phyloP scores from a whole-genome alignment of 2,329 filamentous ascomycete species.

The Fusarium devonianum region DNA sequence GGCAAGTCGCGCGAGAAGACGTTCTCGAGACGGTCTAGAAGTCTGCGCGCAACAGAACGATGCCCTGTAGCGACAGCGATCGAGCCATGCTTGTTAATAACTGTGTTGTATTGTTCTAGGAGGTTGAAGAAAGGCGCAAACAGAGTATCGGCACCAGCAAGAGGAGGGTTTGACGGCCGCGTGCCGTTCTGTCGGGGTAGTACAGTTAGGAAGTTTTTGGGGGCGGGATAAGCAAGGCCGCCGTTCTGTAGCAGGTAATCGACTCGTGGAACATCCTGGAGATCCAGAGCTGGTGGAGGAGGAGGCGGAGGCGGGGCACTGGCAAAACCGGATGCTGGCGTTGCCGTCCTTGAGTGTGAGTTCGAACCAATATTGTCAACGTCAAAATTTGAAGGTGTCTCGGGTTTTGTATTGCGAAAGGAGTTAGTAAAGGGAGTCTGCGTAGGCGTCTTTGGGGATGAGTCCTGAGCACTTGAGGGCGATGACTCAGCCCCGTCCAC shows the following conservation, averaged over 20 bases:
- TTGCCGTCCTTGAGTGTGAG: constrained; percentile 50
- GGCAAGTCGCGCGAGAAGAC: constrained; percentile 95
- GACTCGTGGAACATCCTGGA: constrained; percentile 78
- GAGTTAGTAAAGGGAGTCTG: constrained; percentile 59
- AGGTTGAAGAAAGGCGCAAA: constrained; percentile 85
- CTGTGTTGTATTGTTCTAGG: constrained; percentile 83
- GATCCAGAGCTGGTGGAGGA: constrained; percentile 77
- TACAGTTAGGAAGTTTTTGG: constrained; percentile 75
- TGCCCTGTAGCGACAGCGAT: constrained; percentile 95
- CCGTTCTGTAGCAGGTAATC: constrained; percentile 93
- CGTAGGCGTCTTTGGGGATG: constrained; percentile 68
- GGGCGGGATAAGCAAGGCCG: constrained; percentile 74
- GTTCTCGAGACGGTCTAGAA: constrained; percentile 89
- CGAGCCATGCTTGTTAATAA: constrained; percentile 84
- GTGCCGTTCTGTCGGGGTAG: constrained; percentile 64
- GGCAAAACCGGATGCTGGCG: constrained; percentile 46
- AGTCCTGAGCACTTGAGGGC: constrained; percentile 58
- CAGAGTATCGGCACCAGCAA: constrained; percentile 73
- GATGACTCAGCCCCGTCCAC: constrained; percentile 53
- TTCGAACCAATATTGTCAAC: constrained; percentile 47
- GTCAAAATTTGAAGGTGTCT: constrained; percentile 46
- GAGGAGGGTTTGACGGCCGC: constrained; percentile 68
- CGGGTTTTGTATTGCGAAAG: constrained; percentile 51
- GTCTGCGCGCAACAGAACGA: constrained; percentile 86
- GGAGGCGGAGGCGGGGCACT: constrained; percentile 60